These are phyloP conservation scores for Telopea speciosissima DNA, from an alignment of 177 flowering plant genomes.

Conservation along the genomic window DNA sequence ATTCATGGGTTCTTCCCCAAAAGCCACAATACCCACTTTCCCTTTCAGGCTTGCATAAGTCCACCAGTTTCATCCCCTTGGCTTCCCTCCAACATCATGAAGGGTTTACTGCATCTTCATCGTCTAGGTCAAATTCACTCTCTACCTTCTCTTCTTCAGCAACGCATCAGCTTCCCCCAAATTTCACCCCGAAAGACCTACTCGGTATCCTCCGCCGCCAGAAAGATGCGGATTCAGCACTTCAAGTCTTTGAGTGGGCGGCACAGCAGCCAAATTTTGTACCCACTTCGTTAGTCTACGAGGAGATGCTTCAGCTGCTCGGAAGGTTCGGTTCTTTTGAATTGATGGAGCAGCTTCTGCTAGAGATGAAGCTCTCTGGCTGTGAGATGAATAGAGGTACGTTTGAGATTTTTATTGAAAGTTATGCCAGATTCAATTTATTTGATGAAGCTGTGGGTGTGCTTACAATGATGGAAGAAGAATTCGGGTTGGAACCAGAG, in stretches of 20 bases:
- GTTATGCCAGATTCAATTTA: constrained; percentile 41
- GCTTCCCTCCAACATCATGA: constrained; percentile 22
- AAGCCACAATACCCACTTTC: constrained; percentile 9
- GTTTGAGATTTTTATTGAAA: constrained; percentile 57
- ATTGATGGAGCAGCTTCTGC: constrained; percentile 40
- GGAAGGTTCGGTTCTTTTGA: constrained; percentile 58
- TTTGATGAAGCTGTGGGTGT: constrained; percentile 54
- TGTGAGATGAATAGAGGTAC: constrained; percentile 36
- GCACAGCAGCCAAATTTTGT: constrained; percentile 60
- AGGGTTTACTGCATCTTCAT: constrained; percentile 15
- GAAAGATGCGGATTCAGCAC: constrained; percentile 40
- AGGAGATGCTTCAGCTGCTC: constrained; percentile 62
- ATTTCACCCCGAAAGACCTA: constrained; percentile 69
- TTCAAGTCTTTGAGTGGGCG: constrained; percentile 62
- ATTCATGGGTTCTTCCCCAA: constrained; percentile 19
- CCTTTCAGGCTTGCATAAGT: constrained; percentile 12
- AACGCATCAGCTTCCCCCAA: constrained; percentile 37
- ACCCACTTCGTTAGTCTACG: constrained; percentile 42
- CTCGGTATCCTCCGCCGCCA: constrained; percentile 48
- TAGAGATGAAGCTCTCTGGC: constrained; percentile 45
- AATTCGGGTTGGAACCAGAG: constrained; percentile 48
- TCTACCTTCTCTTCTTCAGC: constrained; percentile 19
- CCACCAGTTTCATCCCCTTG: constrained; percentile 19
- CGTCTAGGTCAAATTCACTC: constrained; percentile 14
- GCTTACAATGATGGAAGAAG: constrained; percentile 46